Evolutionary conservation across 2,329 filamentous ascomycete species (phyloP).

Genomic region (Paraphoma chrysanthemicola): DNA sequence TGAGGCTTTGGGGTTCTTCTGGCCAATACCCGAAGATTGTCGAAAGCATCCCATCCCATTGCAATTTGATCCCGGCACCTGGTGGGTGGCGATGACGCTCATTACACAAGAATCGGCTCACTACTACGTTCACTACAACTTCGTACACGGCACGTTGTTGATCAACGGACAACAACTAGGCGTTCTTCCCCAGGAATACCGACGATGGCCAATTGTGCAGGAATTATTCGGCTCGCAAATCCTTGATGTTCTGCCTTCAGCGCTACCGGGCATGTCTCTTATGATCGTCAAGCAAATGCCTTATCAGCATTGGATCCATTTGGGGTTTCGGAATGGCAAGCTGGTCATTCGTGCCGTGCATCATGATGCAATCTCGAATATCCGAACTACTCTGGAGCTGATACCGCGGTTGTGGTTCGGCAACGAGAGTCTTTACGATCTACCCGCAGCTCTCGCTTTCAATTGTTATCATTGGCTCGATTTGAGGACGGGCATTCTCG

Average conservation of each 20-base stretch:
- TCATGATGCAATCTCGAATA: no score
- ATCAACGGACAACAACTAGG: constrained; percentile 58
- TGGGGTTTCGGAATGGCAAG: constrained; percentile 55
- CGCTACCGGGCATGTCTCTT: constrained; percentile 60
- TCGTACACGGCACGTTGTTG: constrained; percentile 57
- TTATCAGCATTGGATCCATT: constrained; percentile 58
- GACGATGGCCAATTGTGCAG: constrained; percentile 51
- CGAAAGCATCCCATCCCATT: not conserved
- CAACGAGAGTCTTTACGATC: constrained; percentile 47
- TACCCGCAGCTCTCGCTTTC: constrained; percentile 60
- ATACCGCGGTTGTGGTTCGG: constrained; percentile 41
- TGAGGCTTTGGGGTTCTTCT: constrained; percentile 50
- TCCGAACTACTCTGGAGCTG: constrained; percentile 43
- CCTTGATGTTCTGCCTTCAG: constrained; percentile 62
- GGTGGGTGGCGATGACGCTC: constrained; percentile 38
- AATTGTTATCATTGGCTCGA: constrained; percentile 69
- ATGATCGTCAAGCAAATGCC: constrained; percentile 44
- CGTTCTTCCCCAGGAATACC: constrained; percentile 62
- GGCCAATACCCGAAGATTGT: constrained; percentile 47
- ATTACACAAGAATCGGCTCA: constrained; percentile 12
- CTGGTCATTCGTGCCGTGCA: constrained; percentile 55
- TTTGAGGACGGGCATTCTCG: constrained; percentile 52
- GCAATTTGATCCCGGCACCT: constrained; percentile 11
- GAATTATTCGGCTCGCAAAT: constrained; percentile 63
- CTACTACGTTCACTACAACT: constrained; percentile 53